Percentiles rank a stretch among this genome's conserved stretches.
phyloP scores from a whole-genome alignment of 2,329 filamentous ascomycete species.

The Penicillium sp. region DNA sequence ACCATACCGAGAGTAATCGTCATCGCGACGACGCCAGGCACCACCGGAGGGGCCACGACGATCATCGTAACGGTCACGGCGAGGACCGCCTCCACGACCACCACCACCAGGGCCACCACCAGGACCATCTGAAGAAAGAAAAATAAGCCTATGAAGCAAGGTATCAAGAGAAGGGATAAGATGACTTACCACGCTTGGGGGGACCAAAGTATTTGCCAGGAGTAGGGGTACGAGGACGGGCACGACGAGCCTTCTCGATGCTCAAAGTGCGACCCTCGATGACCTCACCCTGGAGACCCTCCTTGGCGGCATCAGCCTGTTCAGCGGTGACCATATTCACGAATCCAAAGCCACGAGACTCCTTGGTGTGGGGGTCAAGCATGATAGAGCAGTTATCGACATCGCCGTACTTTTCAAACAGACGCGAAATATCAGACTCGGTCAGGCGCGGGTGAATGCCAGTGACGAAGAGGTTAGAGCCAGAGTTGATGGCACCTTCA shows the following conservation, averaged over 20 bases:
- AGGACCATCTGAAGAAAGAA: conserved; percentile 31
- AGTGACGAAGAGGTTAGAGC: conserved; percentile 98
- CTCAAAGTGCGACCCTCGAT: conserved; percentile 94
- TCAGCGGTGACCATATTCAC: conserved; percentile 98
- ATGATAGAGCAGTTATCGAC: conserved; percentile 99
- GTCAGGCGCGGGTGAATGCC: conserved; percentile 91
- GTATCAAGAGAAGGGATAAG: neutral
- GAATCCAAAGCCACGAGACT: conserved; percentile 97
- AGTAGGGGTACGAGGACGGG: conserved; percentile 90
- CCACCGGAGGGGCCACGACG: conserved; percentile 53
- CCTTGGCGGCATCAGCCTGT: conserved; percentile 94
- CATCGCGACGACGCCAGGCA: conserved; percentile 48
- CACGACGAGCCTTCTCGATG: conserved; percentile 97
- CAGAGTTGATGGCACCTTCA: conserved; percentile 81
- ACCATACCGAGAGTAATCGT: conserved; percentile 45
- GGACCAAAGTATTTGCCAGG: conserved; percentile 99
- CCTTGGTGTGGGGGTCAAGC: conserved; percentile 96
- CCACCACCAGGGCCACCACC: conserved; percentile 40
- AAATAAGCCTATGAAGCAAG: neutral
- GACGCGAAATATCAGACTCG: conserved; percentile 85
- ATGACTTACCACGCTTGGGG: conserved; percentile 83
- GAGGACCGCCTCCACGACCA: conserved; percentile 43
- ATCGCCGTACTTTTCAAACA: conserved; percentile 98
- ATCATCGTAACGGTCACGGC: conserved; percentile 53
- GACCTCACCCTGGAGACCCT: conserved; percentile 89